Base-by-base conservation (phyloP, 2,329 filamentous ascomycete genomes). In the Coniochaeta sp. region DNA sequence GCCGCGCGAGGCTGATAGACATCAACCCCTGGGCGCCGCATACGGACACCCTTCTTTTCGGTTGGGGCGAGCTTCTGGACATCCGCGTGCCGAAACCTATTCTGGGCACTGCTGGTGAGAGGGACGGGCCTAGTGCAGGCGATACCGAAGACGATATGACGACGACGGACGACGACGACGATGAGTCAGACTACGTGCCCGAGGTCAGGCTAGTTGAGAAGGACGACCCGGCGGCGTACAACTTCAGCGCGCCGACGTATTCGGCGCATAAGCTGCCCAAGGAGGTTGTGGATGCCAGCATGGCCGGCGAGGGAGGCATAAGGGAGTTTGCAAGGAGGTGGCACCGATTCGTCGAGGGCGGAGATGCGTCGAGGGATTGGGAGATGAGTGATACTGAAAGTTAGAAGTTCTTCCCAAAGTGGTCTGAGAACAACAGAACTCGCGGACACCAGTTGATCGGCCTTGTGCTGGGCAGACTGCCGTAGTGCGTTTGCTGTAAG, bases 261-360 rank as follows among this genome's bases (percentile, higher is more conserved):
- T 96, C 92, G 63, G 93, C 95, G 3, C 93, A 98, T 71, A 99
- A 98, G 75, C 77, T 99, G 66, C 95, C 95, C 0, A 92, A 88
- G 72, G 95, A 99, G 67, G 91, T 98, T 2, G 93, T 97, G 3
- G 85, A 89, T 66, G 87, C 86, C 22, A 83, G 85, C 65, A 68
- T 83, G 65, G 82, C 82, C 1, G 89, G 89, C 3, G 85, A 90
- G 59, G 90, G 89, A 3, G 89, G 89, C 0, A 81, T 98, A 77
- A 82, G 88, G 62, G 92, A 96, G 74, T 93, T 95, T 75, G 85
- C 89, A 62, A 81, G 82, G 65, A 83, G 88, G 69, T 93, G 90
- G 90, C 86, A 85, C 69, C 26, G 55, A 17, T 57, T 57, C 30
- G 55, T 57, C 4, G 38, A 44, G 16, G 55, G 36, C 2, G 34